A percentile compares a stretch with the other conserved stretches of the same genome.
Conservation (phyloP, 768 basidiomycete genomes). For the Sarcomyxa edulis region DNA sequence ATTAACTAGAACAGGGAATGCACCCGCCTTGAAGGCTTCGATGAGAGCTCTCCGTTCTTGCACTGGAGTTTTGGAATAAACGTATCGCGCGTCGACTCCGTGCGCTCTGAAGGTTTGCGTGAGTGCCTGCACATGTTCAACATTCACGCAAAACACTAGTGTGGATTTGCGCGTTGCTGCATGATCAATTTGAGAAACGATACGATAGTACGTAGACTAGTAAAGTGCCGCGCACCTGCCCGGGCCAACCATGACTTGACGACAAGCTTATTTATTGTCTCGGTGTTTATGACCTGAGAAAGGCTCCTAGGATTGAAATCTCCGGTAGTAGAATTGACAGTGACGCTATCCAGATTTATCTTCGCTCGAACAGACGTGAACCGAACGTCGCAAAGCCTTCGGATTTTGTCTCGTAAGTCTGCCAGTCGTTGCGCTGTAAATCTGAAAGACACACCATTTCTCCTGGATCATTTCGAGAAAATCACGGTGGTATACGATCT, state of each 20-base stretch:
- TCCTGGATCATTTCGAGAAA: conserved; percentile 92
- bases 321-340: conserved; percentile 59
- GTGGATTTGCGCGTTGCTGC: conserved; percentile 73
- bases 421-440: not conserved
- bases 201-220: not conserved
- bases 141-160: conserved; percentile 85
- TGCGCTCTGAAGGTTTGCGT: conserved; percentile 66
- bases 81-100: conserved; percentile 81
- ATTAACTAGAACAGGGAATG: conserved; percentile 85
- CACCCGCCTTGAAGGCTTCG: conserved; percentile 58
- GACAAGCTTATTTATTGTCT: conserved; percentile 69
- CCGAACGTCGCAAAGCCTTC: conserved; percentile 78
- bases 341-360: conserved; percentile 64
- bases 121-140: conserved; percentile 73
- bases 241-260: conserved; percentile 84
- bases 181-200: conserved; percentile 5
- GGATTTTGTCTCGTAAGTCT: too few species aligned
- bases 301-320: conserved; percentile 82
- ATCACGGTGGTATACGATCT: conserved; percentile 89
- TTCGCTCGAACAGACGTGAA: conserved; percentile 80
- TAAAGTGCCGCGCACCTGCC: conserved; percentile 51
- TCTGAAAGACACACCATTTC: conserved; percentile 53
- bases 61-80: conserved; percentile 65
- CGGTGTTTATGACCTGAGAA: conserved; percentile 77
- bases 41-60: conserved; percentile 62